Conservation (phyloP, 306 rosid species). For the Lablab purpureus region DNA sequence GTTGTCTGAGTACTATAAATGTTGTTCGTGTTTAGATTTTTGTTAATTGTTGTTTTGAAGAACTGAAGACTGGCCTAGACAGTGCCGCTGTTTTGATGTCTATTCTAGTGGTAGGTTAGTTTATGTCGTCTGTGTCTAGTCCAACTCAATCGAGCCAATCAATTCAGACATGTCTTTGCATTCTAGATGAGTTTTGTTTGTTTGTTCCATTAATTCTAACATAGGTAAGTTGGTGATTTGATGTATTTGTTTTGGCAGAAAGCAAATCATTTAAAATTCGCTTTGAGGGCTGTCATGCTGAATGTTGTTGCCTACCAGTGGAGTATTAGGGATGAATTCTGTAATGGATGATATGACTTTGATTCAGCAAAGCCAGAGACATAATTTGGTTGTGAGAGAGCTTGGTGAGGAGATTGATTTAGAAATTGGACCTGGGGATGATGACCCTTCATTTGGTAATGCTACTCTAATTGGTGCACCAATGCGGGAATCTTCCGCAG, state of each 20-base stretch:
- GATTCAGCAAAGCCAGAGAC: slow-evolving; percentile 95
- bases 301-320: slow-evolving; percentile 75
- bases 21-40: slow-evolving; percentile 22
- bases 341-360: slow-evolving; percentile 94
- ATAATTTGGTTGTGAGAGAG: slow-evolving; percentile 92
- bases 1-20: slow-evolving; percentile 34
- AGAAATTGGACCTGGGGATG: slow-evolving; percentile 98
- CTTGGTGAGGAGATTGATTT: slow-evolving; percentile 96
- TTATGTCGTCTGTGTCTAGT: slow-evolving; percentile 21
- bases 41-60: slow-evolving; percentile 41
- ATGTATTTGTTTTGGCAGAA: slow-evolving; percentile 37
- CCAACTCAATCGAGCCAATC: slow-evolving; percentile 29
- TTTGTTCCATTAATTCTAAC: slow-evolving; percentile 14
- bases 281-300: slow-evolving; percentile 78
- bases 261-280: slow-evolving; percentile 43
- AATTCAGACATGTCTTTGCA: slow-evolving; percentile 10
- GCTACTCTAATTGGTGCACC: slow-evolving; percentile 75
- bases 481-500: slow-evolving; percentile 78
- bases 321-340: slow-evolving; percentile 83
- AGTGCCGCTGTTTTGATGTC: slow-evolving; percentile 38
- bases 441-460: slow-evolving; percentile 87
- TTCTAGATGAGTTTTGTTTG: slow-evolving; percentile 25
- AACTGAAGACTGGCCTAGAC: slow-evolving; percentile 24
- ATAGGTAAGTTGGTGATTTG: slow-evolving; percentile 15
- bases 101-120: slow-evolving; percentile 31